Conservation (phyloP, 2,329 filamentous ascomycete species). For the Lizonia empirigonia region DNA sequence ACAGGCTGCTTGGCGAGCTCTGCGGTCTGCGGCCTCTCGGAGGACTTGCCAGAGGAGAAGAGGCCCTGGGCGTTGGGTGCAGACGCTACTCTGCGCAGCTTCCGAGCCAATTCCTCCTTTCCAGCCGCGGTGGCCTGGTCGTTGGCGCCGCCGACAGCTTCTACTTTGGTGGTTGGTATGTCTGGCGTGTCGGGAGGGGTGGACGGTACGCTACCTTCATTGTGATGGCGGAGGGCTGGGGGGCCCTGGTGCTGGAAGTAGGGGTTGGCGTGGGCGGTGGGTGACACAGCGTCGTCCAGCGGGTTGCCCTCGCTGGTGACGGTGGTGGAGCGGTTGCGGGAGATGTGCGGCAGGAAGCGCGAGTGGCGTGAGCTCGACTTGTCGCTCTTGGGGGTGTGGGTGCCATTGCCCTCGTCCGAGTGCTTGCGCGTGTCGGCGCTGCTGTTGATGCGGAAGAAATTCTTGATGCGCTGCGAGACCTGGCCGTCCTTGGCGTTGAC, state of each 20-base stretch:
- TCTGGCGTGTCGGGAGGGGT: conserved; percentile 90
- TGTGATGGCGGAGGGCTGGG: conserved; percentile 90
- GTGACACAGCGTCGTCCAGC: conserved; percentile 85
- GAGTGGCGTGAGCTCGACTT: conserved; percentile 80
- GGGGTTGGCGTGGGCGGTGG: conserved; percentile 92
- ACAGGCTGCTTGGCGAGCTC: conserved; percentile 85
- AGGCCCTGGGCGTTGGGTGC: conserved; percentile 96
- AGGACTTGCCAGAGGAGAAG: conserved; percentile 62
- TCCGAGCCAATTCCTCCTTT: conserved; percentile 92
- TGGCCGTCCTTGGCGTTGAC: conserved; percentile 58
- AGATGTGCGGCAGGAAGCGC: conserved; percentile 85
- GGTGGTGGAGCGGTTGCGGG: conserved; percentile 85
- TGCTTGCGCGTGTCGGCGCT: conserved; percentile 52
- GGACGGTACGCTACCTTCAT: conserved; percentile 88
- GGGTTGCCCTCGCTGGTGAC: conserved; percentile 91
- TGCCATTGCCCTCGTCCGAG: conserved; percentile 45
- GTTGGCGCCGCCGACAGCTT: conserved; percentile 68
- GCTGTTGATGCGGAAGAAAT: conserved; percentile 71
- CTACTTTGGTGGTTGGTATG: conserved; percentile 64
- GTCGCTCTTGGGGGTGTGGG: conserved; percentile 60
- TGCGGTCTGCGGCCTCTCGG: conserved; percentile 76
- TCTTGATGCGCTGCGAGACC: conserved; percentile 69
- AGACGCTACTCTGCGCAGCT: conserved; percentile 90
- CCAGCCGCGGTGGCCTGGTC: conserved; percentile 74
- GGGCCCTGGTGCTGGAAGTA: conserved; percentile 98